These are phyloP conservation scores for Neonectria punicea DNA, from an alignment of 2,329 filamentous ascomycete species.

Conservation along the genomic window DNA sequence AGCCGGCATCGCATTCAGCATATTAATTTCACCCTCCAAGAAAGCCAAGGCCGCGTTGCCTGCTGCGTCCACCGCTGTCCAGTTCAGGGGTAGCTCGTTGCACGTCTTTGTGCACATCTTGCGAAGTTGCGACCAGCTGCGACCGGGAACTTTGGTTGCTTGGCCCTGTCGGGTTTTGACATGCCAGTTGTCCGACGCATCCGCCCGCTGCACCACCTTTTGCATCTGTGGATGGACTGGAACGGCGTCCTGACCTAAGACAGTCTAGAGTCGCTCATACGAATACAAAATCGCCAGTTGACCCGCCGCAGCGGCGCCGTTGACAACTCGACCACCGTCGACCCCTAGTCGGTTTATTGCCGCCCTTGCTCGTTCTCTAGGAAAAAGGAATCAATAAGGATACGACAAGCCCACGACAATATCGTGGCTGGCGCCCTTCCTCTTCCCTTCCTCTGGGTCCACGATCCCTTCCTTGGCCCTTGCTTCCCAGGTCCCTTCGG, in stretches of 20 bases:
- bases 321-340: constrained; percentile 16
- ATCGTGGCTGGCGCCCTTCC: constrained; percentile 36
- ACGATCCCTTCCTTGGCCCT: constrained; percentile 5
- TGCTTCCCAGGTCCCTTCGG: not conserved
- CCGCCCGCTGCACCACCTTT: constrained; percentile 41
- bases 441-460: constrained; percentile 22
- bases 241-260: constrained; percentile 38
- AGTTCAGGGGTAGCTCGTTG: constrained; percentile 30
- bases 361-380: constrained; percentile 1
- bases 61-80: constrained; percentile 30
- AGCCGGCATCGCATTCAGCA: constrained; percentile 25
- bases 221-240: constrained; percentile 40
- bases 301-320: constrained; percentile 12
- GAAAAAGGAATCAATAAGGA: constrained; percentile 15
- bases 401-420: constrained; percentile 35
- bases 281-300: constrained; percentile 35
- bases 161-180: constrained; percentile 37
- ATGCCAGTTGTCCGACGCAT: constrained; percentile 44
- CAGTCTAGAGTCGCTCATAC: constrained; percentile 38
- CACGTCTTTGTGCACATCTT: constrained; percentile 10
- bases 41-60: constrained; percentile 33
- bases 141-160: constrained; percentile 29
- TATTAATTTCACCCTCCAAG: constrained; percentile 19
- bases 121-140: constrained; percentile 25
- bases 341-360: constrained; percentile 22